Percentiles rank a stretch among this genome's conserved stretches.
phyloP scores from a whole-genome alignment of 352 stramenopile species.

The Phytophthora quininea region DNA sequence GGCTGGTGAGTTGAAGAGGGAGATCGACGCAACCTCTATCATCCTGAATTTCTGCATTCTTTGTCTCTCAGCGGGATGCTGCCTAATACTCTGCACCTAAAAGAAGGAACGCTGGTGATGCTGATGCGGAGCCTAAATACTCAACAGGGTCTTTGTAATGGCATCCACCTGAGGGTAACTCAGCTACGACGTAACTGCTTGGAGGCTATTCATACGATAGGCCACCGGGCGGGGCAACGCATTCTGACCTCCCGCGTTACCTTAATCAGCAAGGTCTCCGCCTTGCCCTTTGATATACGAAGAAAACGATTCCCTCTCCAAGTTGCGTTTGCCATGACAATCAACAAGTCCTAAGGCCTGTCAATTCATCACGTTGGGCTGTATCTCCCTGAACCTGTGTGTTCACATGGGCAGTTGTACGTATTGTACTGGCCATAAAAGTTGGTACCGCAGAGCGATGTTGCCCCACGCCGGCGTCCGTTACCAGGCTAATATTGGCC shows the following conservation, averaged over 20 bases:
- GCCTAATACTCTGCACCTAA: constrained; percentile 32
- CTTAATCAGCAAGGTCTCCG: constrained; percentile 17
- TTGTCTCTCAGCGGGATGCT: constrained; percentile 33
- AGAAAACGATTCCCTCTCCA: constrained; percentile 27
- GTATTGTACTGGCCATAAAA: no score
- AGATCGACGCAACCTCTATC: neutral
- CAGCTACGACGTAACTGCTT: constrained; percentile 15
- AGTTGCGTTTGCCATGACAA: constrained; percentile 35
- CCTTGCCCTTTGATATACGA: constrained; percentile 25
- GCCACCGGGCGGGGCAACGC: constrained; percentile 11
- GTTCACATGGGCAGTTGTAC: constrained; percentile 35
- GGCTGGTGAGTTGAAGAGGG: neutral
- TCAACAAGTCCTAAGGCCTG: constrained; percentile 38
- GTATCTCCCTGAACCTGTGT: constrained; percentile 18
- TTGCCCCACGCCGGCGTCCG: no score
- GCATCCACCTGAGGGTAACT: constrained; percentile 30
- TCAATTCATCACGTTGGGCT: constrained; percentile 32
- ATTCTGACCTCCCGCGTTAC: constrained; percentile 25
- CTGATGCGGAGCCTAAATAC: constrained; percentile 43
- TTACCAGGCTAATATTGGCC: no score
- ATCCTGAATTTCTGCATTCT: constrained; percentile 7
- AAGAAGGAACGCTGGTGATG: constrained; percentile 29
- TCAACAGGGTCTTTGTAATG: constrained; percentile 28
- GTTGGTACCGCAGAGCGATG: no score
- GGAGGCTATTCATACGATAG: constrained; percentile 35